phyloP scores from a whole-genome alignment of 2,329 filamentous ascomycete species.

The Achaetomium macrosporum region DNA sequence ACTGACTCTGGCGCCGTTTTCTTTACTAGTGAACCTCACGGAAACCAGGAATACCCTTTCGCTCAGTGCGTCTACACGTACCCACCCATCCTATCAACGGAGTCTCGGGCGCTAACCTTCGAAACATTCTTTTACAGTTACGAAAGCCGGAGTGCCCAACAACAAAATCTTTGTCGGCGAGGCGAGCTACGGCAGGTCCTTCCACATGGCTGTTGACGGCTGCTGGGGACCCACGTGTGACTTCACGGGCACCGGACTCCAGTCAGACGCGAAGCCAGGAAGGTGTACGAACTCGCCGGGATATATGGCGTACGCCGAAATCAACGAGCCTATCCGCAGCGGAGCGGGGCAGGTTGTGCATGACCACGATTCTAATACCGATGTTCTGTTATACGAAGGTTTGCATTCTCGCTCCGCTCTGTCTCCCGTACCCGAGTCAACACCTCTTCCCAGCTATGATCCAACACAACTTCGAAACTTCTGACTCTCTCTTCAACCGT shows the following conservation, averaged over 20 bases:
- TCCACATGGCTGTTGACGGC: constrained; percentile 29
- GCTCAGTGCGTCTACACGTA: not conserved
- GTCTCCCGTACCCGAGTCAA: no score
- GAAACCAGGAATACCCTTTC: constrained; percentile 1
- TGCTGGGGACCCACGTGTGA: constrained; percentile 24
- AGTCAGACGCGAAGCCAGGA: constrained; percentile 9
- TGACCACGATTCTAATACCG: not conserved
- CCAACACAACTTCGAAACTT: not conserved
- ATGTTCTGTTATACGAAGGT: constrained; percentile 14
- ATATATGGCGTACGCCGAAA: constrained; percentile 21
- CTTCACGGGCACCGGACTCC: constrained; percentile 8
- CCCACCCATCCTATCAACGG: not conserved
- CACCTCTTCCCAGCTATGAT: no score
- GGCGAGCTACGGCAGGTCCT: constrained; percentile 32
- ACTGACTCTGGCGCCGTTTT: not conserved
- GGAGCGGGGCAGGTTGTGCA: not conserved
- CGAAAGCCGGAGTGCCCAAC: constrained; percentile 33
- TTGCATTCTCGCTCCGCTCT: no score
- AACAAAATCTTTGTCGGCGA: constrained; percentile 32
- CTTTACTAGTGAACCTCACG: constrained; percentile 8
- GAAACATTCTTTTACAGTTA: constrained; percentile 25
- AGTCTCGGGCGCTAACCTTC: constrained; percentile 1
- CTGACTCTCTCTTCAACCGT: no score
- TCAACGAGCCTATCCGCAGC: constrained; percentile 10
- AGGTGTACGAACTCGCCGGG: constrained; percentile 20